Evolutionary conservation across 768 basidiomycete species (phyloP), one percentile per base, ranked within the genome.

Genomic region (Termitomyces sp.): DNA sequence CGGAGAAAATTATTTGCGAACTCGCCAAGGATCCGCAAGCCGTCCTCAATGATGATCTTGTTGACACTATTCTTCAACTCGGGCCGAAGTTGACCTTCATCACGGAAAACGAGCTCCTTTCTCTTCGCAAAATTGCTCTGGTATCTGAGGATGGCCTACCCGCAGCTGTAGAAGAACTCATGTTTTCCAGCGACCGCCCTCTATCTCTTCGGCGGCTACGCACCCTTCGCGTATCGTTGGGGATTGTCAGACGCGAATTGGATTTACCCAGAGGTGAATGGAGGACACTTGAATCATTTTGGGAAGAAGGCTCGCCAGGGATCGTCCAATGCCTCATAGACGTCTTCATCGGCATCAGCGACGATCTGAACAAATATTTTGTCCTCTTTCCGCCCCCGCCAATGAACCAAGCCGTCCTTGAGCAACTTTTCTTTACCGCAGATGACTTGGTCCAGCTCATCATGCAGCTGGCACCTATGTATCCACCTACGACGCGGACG

Each of bases 141-240:
- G 80, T 91, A n/a, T 85, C 82, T 0, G 82, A 89, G 34, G 82
- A 87, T 55, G 88, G 89, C 1, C 64, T 89, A 3, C 63, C 76
- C 0, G 81, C 81, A 19, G 88, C 85, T 1, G 69, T 89, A 12
- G 83, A 85, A 46, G 85, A 88, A 63, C 68, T 91, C 27, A 61
- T 76, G 50, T 76, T 75, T 63, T 67, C 75, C 52, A 76, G 73
- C 58, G 73, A 77, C 32, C 75, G 76, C 16, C 83, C 85, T 32
- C 72, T 83, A 52, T 80, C 80, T 1, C 64, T 76, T 23, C 75
- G 78, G 19, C 74, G 80, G 44, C 64, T 89, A 19, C 79, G 83
- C 34, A 80, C 79, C 7, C 67, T 91, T 14, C 81, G 88, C 2
- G 82, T 88, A 28, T 83, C 88, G 0, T 62, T 88, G 14, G 82